Evolutionary conservation across 441 rosid genomes (phyloP), one percentile per base, ranked within the genome.

Genomic region (Lepidium campestre): DNA sequence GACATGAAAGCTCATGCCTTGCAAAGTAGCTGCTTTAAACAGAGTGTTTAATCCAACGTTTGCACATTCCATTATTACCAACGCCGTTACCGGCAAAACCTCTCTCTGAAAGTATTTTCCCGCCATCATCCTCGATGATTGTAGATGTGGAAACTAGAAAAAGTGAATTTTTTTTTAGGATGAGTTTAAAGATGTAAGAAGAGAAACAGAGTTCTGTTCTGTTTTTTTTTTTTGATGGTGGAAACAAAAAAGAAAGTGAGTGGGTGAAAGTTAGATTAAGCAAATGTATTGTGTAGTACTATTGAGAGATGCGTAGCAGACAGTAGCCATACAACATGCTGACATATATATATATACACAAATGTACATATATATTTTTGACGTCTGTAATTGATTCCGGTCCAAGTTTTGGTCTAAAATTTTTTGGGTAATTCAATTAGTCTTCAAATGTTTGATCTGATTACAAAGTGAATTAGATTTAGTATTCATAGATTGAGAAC

Each of bases 41-140:
- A 86, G 77, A 15, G 88, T 88, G 80, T 82, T 86, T 62, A 82
- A 37, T 2, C 86, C 85, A 3, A 88, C 90, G 76, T 80, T 81
- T 6, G 71, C 57, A 65, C 86, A 82, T 68, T 88, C 94, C 80
- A 80, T 74, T 9, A 75, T 36, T 20, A 86, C 86, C 81, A 88
- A 47, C 4, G 82, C 86, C 19, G 79, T 68, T 41, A 86, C 81
- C 7, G 88, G 87, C 18, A 85, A 73, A 40, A 81, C 78, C 22
- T 80, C 86, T 63, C 63, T 64, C 79, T 67, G 64, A 31, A 76
- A 78, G 40, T 77, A 73, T 37, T 71, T 73, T 50, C 74, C 36
- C 20, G 62, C 56, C 69, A 66, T 76, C 80, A 56, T 49, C 29
- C 60, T 69, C 7, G 44, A 19, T 71, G 39, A 27, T 18, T 19